These are phyloP conservation scores for Malus hybrid DNA, from an alignment of 331 rosid genomes.

Conservation along the genomic window DNA sequence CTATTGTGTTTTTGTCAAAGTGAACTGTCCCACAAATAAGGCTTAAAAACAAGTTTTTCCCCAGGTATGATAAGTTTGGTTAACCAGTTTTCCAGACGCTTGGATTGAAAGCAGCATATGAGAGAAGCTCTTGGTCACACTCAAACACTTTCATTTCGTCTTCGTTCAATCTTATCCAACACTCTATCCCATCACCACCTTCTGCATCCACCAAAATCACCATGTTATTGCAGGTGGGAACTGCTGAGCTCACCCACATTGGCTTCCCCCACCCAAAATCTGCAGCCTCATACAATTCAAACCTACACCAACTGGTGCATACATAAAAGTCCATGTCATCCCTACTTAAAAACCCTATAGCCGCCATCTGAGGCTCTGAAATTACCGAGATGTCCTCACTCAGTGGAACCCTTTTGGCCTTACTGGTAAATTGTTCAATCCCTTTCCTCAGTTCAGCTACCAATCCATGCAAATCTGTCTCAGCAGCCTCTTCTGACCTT, in stretches of 20 bases:
- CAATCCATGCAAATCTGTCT: no score
- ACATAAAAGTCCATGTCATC: not conserved
- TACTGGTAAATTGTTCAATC: not conserved
- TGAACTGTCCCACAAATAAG: no score
- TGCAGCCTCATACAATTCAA: not conserved
- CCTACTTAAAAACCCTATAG: not conserved
- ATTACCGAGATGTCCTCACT: not conserved
- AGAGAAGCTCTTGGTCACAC: constrained; percentile 2
- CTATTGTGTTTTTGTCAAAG: no score
- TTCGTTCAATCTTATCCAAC: constrained; percentile 1
- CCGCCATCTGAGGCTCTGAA: not conserved
- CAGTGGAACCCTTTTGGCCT: not conserved
- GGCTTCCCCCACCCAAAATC: constrained; percentile 20
- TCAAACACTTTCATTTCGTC: constrained; percentile 1
- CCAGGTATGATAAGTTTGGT: not conserved
- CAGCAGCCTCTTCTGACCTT: no score
- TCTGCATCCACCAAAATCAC: not conserved
- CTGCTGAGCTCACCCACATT: not conserved
- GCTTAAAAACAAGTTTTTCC: no score
- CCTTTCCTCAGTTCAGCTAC: not conserved
- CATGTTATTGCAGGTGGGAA: not conserved
- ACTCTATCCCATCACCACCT: constrained; percentile 1
- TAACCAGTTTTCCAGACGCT: not conserved
- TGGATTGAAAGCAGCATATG: not conserved
- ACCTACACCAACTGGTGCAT: constrained; percentile 9